Base-by-base conservation (phyloP, 306 rosid genomes). In the Acacia crassicarpa region DNA sequence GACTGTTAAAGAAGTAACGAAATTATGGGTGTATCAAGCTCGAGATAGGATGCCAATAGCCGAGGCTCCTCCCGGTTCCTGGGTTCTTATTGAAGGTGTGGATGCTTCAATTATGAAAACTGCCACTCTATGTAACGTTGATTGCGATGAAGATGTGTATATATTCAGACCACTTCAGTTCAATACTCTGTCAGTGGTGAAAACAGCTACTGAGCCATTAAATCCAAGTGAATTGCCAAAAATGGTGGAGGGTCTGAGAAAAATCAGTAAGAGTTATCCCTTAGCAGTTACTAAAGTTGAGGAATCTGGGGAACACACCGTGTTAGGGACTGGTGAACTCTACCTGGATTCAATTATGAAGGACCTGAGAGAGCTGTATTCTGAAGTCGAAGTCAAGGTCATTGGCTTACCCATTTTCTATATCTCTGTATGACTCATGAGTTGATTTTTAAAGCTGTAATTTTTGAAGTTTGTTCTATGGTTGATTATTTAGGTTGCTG, bases 51-150 rank as follows among this genome's bases (percentile, higher is more conserved):
- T 92, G 82, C 97, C 98, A 49, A 86, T 95, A 80, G 91, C 97
- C 0, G 99, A 95, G 92, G 99, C 98, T 66, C 93, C 87, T 87
- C 97, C 98, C 23, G 99, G 99, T 84, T 86, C 94, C 61, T 95
- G 99, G 99, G 98, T 95, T 84, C 93, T 95, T 72, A 95, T 93
- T 78, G 99, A 95, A 89, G 99, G 98, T 20, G 99, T 95, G 85
- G 99, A 95, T 88, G 98, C 99, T 86, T 95, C 98, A 48, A 95
- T 95, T 40, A 95, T 95, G 99, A 95, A 95, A 91, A 93, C 99
- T 7, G 99, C 99, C 79, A 92, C 99, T 35, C 88, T 95, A 13
- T 92, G 98, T 82, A 90, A 88, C 74, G 91, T 87, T 81, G 89
- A 89, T 75, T 90, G 78, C 78, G 99, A 91, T 46, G 98, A 95